Conservation (phyloP, 441 rosid species). For the Pelargonium fulgidum region DNA sequence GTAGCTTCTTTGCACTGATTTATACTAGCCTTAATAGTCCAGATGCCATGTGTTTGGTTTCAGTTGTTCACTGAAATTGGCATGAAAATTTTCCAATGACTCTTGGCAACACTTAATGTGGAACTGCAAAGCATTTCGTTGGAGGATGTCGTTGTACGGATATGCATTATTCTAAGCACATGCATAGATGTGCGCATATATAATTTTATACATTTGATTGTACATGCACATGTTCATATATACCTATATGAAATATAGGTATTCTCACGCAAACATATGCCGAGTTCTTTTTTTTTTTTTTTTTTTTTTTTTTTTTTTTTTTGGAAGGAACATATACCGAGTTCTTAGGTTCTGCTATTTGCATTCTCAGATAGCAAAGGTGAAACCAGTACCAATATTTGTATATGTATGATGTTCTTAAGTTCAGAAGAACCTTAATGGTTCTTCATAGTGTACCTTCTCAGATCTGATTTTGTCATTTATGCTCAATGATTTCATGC, state of each 20-base stretch:
- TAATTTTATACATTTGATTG: not conserved
- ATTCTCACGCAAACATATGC: not conserved
- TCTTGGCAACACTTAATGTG: not conserved
- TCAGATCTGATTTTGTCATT: slow-evolving; percentile 3
- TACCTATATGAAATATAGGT: not conserved
- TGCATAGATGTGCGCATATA: not conserved
- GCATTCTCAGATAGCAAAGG: not conserved
- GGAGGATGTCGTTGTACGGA: not conserved
- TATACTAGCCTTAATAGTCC: not conserved
- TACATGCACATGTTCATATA: not conserved
- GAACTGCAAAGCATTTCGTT: not conserved
- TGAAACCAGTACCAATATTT: not conserved
- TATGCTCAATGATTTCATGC: slow-evolving; percentile 4
- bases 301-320: too few species aligned
- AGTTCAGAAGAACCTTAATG: not conserved
- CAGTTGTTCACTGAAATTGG: not conserved
- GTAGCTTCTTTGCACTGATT: slow-evolving; percentile 28
- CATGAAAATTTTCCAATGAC: not conserved
- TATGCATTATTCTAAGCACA: not conserved
- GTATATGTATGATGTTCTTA: not conserved
- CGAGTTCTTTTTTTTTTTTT: too few species aligned
- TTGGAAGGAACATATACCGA: too few species aligned
- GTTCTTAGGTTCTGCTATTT: not conserved
- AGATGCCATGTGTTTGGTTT: slow-evolving; percentile 1
- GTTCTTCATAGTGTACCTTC: not conserved